Percentiles rank a stretch among this genome's conserved stretches.
Conservation (phyloP, 768 basidiomycete genomes). For the Tylopilus plumbeoviolaceoides region DNA sequence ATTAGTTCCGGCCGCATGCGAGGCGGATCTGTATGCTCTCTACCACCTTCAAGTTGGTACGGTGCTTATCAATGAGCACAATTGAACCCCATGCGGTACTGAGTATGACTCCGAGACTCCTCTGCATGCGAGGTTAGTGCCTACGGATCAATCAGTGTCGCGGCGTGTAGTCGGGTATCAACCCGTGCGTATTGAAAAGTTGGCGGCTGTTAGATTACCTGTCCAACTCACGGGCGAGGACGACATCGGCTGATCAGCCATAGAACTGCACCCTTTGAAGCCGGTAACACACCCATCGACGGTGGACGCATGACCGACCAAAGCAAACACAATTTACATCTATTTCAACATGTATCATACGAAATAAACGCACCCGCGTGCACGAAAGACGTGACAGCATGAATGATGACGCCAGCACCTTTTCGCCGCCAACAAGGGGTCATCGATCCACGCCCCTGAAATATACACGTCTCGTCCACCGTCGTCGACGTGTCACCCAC, state of each 20-base stretch:
- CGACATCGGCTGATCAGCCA: neutral
- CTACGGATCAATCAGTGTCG: too few relatives aligned
- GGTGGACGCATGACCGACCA: neutral
- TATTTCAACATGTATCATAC: neutral
- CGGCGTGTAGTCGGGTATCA: too few relatives aligned
- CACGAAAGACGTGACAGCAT: neutral
- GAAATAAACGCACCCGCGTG: neutral
- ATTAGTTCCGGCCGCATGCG: too few relatives aligned
- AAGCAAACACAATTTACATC: neutral
- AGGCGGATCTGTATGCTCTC: too few relatives aligned
- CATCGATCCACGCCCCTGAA: conserved; percentile 6
- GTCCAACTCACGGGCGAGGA: neutral
- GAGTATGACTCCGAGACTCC: too few relatives aligned
- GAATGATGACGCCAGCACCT: neutral
- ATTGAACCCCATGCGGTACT: too few relatives aligned
- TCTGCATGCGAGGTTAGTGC: too few relatives aligned
- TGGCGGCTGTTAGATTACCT: too few relatives aligned
- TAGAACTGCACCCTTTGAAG: neutral
- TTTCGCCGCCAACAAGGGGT: neutral
- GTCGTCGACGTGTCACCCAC: conserved; percentile 57
- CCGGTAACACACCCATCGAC: too few relatives aligned
- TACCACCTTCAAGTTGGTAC: too few relatives aligned
- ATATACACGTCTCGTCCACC: conserved; percentile 70
- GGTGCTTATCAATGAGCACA: too few relatives aligned
- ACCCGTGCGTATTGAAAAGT: too few relatives aligned